phyloP scores from a whole-genome alignment of 2,329 filamentous ascomycete genomes.

The Talaromyces pinophilus region DNA sequence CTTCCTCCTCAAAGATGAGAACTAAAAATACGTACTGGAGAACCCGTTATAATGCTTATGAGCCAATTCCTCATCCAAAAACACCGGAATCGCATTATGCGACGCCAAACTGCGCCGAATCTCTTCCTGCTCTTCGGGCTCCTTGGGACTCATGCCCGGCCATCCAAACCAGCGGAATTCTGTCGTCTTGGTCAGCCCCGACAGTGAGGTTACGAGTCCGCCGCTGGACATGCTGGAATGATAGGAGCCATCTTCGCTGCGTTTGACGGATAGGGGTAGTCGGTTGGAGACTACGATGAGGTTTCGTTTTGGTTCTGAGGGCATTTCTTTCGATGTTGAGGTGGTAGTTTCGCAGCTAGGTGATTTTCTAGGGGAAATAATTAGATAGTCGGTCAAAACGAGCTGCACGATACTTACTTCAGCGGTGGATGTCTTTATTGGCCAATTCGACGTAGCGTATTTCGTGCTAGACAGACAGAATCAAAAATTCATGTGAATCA shows the following conservation, averaged over 20 bases:
- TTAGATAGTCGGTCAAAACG: neutral
- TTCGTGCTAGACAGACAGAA: neutral
- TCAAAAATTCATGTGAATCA: neutral
- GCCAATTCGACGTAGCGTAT: neutral
- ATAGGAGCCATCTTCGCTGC: slow-evolving; percentile 78
- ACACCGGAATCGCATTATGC: slow-evolving; percentile 81
- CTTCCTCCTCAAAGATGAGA: neutral
- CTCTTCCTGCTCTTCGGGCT: slow-evolving; percentile 65
- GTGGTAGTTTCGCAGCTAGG: neutral
- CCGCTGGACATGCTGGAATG: slow-evolving; percentile 87
- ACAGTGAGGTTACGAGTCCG: slow-evolving; percentile 84
- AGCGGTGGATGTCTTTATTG: neutral
- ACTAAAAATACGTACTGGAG: slow-evolving; percentile 65
- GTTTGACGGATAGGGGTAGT: slow-evolving; percentile 88
- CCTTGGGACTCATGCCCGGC: slow-evolving; percentile 84
- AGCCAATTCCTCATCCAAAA: slow-evolving; percentile 81
- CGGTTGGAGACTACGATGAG: slow-evolving; percentile 81
- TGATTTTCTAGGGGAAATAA: no score
- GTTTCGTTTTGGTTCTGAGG: slow-evolving; percentile 34
- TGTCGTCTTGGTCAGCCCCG: slow-evolving; percentile 82
- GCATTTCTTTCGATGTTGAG: slow-evolving; percentile 7
- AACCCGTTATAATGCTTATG: slow-evolving; percentile 96
- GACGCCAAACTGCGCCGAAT: slow-evolving; percentile 74
- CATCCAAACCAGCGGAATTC: slow-evolving; percentile 96
- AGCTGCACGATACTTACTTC: neutral